Evolutionary conservation across 1,284 basidiomycete species (phyloP).

Genomic region (Moesziomyces sp.): DNA sequence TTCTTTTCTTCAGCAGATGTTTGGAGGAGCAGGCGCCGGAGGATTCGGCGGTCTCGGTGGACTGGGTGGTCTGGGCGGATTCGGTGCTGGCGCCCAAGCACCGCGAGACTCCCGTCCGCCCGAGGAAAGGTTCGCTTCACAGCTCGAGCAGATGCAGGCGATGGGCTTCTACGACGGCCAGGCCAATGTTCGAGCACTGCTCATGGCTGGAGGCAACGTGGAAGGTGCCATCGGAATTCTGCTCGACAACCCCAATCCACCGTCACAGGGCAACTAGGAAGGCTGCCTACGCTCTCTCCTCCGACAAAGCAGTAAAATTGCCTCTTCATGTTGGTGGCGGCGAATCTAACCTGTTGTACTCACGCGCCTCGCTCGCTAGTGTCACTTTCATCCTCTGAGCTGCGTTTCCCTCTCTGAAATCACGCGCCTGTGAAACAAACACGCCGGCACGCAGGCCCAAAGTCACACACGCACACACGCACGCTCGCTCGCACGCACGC

Average conservation of each 20-base stretch:
- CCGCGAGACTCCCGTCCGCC: slow-evolving; percentile 54
- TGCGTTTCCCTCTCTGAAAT: background rate
- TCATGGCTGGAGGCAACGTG: slow-evolving; percentile 61
- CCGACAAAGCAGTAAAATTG: background rate
- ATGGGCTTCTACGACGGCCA: slow-evolving; percentile 65
- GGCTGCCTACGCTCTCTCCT: background rate
- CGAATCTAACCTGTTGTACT: background rate
- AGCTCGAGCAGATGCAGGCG: slow-evolving; percentile 63
- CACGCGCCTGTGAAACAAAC: background rate
- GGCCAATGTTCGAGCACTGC: slow-evolving; percentile 60
- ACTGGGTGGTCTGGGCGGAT: slow-evolving; percentile 28
- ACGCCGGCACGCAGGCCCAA: background rate
- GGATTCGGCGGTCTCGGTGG: slow-evolving; percentile 40
- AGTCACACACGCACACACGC: background rate
- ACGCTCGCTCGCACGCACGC: background rate
- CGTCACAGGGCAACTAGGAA: slow-evolving; percentile 11
- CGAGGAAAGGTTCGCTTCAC: slow-evolving; percentile 62
- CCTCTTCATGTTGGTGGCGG: background rate
- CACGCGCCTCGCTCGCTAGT: background rate
- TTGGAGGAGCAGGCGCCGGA: slow-evolving; percentile 42
- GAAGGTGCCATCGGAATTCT: slow-evolving; percentile 60
- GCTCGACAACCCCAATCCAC: slow-evolving; percentile 52
- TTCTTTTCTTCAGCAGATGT: slow-evolving; percentile 42
- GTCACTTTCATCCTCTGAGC: background rate
- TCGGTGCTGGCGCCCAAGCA: slow-evolving; percentile 19